A percentile compares a stretch with the other conserved stretches of the same genome.
These are phyloP conservation scores for Micractinium sp. DNA, from an alignment of 139 green algal genomes.

Conservation along the genomic window DNA sequence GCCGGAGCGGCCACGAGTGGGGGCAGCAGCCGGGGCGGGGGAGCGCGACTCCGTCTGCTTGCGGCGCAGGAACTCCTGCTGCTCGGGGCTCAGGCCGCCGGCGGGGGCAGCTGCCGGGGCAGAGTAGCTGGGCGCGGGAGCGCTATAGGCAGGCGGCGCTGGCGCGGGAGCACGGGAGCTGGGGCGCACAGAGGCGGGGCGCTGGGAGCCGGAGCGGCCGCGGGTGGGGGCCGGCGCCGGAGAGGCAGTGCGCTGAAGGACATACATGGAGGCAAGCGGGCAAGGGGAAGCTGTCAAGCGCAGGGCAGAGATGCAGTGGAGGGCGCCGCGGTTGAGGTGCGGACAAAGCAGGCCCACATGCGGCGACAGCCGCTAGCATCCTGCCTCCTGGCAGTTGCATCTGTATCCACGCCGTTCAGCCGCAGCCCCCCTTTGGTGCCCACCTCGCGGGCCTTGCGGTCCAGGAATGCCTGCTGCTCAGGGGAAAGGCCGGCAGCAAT, in stretches of 20 bases:
- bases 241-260: not conserved
- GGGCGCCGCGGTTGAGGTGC: too few species aligned
- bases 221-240: not conserved
- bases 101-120: not conserved
- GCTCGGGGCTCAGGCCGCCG: slow-evolving; percentile 8
- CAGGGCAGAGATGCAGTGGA: not conserved
- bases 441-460: slow-evolving; percentile 1
- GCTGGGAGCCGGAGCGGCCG: not conserved
- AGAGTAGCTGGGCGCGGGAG: not conserved
- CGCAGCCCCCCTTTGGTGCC: not conserved
- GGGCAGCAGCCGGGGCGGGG: not conserved
- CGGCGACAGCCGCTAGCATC: not conserved
- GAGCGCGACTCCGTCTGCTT: not conserved
- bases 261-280: not conserved
- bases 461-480: slow-evolving; percentile 4
- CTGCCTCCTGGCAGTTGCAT: too few species aligned
- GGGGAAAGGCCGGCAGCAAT: not conserved
- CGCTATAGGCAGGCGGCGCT: not conserved
- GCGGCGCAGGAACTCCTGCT: not conserved
- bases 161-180: not conserved
- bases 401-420: too few species aligned
- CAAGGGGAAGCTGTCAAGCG: not conserved
- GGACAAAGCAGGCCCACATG: not conserved
- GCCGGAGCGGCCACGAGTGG: not conserved
- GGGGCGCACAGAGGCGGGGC: not conserved